Base-by-base conservation (phyloP, 208 protist genomes). In the Acanthamoeba lenticulata region DNA sequence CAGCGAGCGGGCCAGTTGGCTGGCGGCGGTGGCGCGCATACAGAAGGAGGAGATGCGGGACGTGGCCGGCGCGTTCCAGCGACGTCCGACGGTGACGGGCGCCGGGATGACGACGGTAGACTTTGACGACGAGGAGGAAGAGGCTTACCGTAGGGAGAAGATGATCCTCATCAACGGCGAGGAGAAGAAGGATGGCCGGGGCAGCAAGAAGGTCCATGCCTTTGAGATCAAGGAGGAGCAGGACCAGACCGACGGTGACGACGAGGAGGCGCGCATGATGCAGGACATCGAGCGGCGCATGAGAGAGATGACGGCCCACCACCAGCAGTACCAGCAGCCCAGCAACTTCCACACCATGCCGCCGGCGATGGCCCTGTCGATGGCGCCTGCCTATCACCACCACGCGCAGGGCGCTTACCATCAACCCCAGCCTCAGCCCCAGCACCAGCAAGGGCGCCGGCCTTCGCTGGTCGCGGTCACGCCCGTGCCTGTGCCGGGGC, bases 251-350 rank as follows among this genome's bases (percentile, higher is more conserved):
- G 21, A n/a, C 52, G 52, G n/a, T 7, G 72, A 83, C 34, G 34
- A 38, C 40, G 72, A 83, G 27, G 72, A 83, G 40, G 40, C 34
- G 38, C 72, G 72, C 3, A 83, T 83, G 72, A 83, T 83, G 72
- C 13, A 38, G 6, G 72, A 83, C 21, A 83, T 83, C 21, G 72
- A 44, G 36, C 34, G 40, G 38, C 34, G 72, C 0, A n/a, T 83
- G 42, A 9, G 34, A 1, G 72, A 83, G 72, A 13, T 83, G 13
- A 81, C 9, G 9, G 65, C 65, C 65, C 65, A 74, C 17, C 52
- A 57, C 52, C 13, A 60, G 29, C 65, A 74, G 27, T 38, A 11
- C 1, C 62, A 15, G 65, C 65, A 13, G 36, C 65, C 9, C 0
- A 40, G 11, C 19, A 15, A 15, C 65, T 74, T 74, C 29, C n/a